phyloP scores from a whole-genome alignment of 1,284 basidiomycete species.

The Meripilus lineatus region DNA sequence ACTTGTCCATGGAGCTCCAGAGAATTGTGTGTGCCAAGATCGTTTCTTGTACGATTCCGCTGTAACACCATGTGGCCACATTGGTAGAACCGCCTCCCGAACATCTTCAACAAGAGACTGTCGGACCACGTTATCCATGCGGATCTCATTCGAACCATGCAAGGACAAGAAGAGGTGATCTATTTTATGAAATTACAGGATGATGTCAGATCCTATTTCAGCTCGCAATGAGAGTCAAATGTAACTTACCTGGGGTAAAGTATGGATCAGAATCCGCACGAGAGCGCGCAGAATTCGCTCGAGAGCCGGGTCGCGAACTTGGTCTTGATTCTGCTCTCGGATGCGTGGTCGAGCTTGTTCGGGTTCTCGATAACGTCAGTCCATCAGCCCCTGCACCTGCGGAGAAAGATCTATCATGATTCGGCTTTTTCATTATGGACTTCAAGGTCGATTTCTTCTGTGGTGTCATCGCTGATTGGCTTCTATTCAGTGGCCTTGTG shows the following conservation, averaged over 20 bases:
- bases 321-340: not conserved
- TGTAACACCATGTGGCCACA: constrained; percentile 42
- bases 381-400: constrained; percentile 2
- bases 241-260: constrained; percentile 22
- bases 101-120: constrained; percentile 35
- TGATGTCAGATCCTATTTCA: too few species aligned
- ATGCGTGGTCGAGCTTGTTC: constrained; percentile 16
- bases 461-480: constrained; percentile 16
- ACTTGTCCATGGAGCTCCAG: constrained; percentile 40
- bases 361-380: constrained; percentile 15
- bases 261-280: constrained; percentile 20
- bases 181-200: constrained; percentile 10
- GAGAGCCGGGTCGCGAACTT: constrained; percentile 15
- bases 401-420: constrained; percentile 16
- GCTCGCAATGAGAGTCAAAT: not conserved
- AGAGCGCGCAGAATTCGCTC: constrained; percentile 24
- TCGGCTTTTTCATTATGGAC: constrained; percentile 54
- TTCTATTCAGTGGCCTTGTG: constrained; percentile 17
- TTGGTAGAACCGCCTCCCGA: constrained; percentile 35
- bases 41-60: constrained; percentile 22
- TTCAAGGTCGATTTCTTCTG: constrained; percentile 31
- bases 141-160: constrained; percentile 33
- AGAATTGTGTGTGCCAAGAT: constrained; percentile 38
- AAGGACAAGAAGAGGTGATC: constrained; percentile 34
- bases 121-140: constrained; percentile 34